These are phyloP conservation scores for Solanum clarkiae DNA, from an alignment of 257 asterid species.

Conservation along the genomic window DNA sequence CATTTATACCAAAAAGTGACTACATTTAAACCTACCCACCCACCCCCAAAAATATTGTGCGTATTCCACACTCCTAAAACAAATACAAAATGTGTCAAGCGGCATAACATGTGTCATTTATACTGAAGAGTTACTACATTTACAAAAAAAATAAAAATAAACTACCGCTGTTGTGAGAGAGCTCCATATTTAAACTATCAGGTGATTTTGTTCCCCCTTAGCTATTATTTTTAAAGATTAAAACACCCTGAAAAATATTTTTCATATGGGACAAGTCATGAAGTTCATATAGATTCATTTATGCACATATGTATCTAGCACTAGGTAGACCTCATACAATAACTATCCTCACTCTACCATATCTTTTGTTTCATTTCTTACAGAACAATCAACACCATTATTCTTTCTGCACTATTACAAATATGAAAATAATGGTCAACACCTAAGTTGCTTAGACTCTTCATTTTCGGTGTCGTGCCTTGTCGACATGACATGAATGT, in stretches of 20 bases:
- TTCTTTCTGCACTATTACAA: background rate
- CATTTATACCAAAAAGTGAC: background rate
- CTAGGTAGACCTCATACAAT: no score
- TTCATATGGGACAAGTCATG: background rate
- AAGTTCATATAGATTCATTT: no score
- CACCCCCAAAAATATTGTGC: no score
- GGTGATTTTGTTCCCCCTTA: background rate
- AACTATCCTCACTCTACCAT: no score
- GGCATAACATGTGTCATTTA: background rate
- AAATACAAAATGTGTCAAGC: background rate
- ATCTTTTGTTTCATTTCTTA: no score
- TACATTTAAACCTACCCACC: background rate
- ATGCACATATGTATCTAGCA: background rate
- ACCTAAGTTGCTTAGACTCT: no score
- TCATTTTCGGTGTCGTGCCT: no score
- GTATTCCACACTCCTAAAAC: background rate
- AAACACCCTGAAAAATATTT: background rate
- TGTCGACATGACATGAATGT: no score
- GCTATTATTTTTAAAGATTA: background rate
- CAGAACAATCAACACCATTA: background rate
- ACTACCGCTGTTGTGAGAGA: background rate
- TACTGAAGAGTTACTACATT: background rate
- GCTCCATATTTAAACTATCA: background rate
- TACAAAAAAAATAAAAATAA: background rate
- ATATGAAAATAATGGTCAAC: background rate